A percentile compares a stretch with the other conserved stretches of the same genome.
These are phyloP conservation scores for Xylariaceae sp. DNA, from an alignment of 2,329 filamentous ascomycete genomes.

Conservation along the genomic window DNA sequence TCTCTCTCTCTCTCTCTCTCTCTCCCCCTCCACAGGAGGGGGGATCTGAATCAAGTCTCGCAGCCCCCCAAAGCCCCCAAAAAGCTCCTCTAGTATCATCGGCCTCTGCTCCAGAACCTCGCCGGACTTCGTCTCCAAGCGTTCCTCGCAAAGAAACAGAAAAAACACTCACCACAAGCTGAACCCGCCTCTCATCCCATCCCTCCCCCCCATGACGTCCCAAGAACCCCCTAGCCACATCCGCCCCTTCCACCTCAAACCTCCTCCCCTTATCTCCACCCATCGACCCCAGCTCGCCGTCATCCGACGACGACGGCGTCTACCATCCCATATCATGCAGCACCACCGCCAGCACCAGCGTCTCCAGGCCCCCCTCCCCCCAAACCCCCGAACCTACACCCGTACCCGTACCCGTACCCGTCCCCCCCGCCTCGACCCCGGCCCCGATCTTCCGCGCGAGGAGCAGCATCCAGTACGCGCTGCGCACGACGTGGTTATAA, in stretches of 20 bases:
- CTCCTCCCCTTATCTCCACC: constrained; percentile 6
- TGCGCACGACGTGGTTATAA: constrained; percentile 21
- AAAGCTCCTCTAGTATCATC: too few species aligned
- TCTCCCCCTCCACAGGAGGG: too few species aligned
- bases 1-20: too few species aligned
- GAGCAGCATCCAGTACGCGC: constrained; percentile 17
- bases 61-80: too few species aligned
- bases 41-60: too few species aligned
- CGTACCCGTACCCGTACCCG: too few species aligned
- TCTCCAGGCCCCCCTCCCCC: constrained; percentile 2
- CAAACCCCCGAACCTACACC: too few species aligned
- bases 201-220: constrained; percentile 4
- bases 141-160: neutral
- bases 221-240: constrained; percentile 11
- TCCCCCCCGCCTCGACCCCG: neutral
- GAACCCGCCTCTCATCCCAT: constrained; percentile 6
- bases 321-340: constrained; percentile 21
- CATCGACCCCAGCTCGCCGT: neutral
- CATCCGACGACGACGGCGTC: neutral
- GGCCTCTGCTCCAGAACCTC: too few species aligned
- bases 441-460: constrained; percentile 10
- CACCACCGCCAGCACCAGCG: constrained; percentile 13
- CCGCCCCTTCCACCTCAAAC: constrained; percentile 19
- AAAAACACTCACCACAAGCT: constrained; percentile 11
- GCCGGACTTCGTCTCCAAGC: neutral